Base-by-base conservation (phyloP, 306 rosid species). In the Acmispon strigosus region DNA sequence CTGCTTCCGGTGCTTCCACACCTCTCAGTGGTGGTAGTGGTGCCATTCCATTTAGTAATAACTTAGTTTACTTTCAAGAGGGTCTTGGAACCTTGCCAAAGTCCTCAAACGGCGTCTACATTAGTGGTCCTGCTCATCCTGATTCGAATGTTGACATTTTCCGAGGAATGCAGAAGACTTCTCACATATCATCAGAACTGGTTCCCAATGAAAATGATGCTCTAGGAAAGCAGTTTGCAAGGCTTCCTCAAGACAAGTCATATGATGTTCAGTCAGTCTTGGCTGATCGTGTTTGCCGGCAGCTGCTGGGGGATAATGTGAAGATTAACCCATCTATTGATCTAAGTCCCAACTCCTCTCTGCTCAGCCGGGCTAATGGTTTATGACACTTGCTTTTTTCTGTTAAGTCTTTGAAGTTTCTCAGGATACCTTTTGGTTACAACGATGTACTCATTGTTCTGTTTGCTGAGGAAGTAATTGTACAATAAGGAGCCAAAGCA, bases 221-320 rank as follows among this genome's bases (percentile, higher is more conserved):
- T 76, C 64, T 58, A 45, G 90, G 86, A 41, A 84, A 77, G 72
- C 91, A 83, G 53, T 73, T 68, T 44, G 80, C 80, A 22, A 77
- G 90, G 76, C 59, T 77, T 69, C 81, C 74, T 29, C 73, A 29
- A 7, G 81, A 74, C 1, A 90, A 89, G 68, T 42, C 65, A 12
- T 86, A 87, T 52, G 88, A 92, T 75, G 91, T 87, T 72, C 96
- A 92, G 51, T 82, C 88, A 7, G 86, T 89, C 65, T 83, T 92
- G 88, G 98, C 98, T 15, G 96, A 85, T 75, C 88, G 96, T 3
- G 96, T 92, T 69, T 80, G 89, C 45, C 90, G 84, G 49, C 92
- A 87, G 80, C 90, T 92, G 69, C 78, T 89, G 36, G 78, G 89
- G 80, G 94, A 92, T 65, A 76, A 84, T 78, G 90, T 44, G 64